Evolutionary conservation across 495 filamentous ascomycete genomes (phyloP).

Genomic region (Terfezia claveryi): DNA sequence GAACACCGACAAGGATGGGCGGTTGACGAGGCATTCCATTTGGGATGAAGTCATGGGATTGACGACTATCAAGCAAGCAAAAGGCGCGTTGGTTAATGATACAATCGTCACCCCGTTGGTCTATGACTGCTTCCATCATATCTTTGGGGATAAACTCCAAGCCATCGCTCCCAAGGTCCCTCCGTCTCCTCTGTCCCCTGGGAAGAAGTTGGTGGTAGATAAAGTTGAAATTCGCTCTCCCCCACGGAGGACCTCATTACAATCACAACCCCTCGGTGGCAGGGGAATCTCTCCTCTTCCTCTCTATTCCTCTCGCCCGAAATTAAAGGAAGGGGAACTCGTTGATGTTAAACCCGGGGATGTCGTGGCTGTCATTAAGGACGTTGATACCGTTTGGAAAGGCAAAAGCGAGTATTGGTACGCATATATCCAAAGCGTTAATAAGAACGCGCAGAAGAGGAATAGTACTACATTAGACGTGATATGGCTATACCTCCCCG

Average conservation of each 20-base stretch:
- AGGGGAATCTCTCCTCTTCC: background rate
- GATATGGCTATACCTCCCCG: conserved; percentile 48
- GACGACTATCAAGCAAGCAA: conserved; percentile 5
- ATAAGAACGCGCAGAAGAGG: conserved; percentile 15
- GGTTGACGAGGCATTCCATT: conserved; percentile 17
- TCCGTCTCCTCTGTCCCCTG: background rate
- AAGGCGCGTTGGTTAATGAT: conserved; percentile 11
- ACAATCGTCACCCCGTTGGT: conserved; percentile 51
- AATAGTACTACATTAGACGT: conserved; percentile 28
- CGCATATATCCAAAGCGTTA: conserved; percentile 38
- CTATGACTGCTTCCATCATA: conserved; percentile 36
- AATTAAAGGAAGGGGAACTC: background rate
- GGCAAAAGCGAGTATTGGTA: conserved; percentile 31
- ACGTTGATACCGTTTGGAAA: conserved; percentile 35
- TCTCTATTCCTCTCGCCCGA: background rate
- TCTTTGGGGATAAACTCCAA: conserved; percentile 33
- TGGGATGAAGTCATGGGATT: conserved; percentile 14
- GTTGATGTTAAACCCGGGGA: conserved; percentile 25
- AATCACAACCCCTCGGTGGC: background rate
- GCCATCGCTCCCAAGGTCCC: background rate
- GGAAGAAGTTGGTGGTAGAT: background rate
- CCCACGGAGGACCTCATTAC: background rate
- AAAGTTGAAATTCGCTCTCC: background rate
- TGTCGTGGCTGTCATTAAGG: conserved; percentile 27
- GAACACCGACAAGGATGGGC: conserved; percentile 10